Percentiles rank a stretch among this genome's conserved stretches.
These are phyloP conservation scores for Manihot esculenta DNA, from an alignment of 441 rosid species.

Conservation along the genomic window DNA sequence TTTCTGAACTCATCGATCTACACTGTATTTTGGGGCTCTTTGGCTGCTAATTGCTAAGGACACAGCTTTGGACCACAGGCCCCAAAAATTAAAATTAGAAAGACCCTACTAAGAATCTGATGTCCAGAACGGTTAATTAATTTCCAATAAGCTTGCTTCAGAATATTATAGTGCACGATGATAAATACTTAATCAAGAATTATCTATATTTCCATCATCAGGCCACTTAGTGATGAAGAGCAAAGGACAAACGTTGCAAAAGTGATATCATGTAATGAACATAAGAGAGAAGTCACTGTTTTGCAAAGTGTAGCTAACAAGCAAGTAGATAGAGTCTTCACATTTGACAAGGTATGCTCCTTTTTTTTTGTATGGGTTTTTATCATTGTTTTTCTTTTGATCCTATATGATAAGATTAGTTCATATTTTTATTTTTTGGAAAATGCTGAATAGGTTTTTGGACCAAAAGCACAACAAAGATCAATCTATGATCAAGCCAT, in stretches of 20 bases:
- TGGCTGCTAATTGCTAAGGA: no score
- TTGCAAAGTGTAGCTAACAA: constrained; percentile 67
- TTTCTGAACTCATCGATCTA: neutral
- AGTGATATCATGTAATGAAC: constrained; percentile 69
- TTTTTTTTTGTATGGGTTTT: constrained; percentile 50
- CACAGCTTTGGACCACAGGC: no score
- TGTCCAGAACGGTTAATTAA: neutral
- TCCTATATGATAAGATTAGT: neutral
- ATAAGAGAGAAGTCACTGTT: constrained; percentile 70
- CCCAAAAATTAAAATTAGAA: no score
- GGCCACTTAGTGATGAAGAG: constrained; percentile 82
- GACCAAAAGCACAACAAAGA: constrained; percentile 92
- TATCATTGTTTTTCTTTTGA: constrained; percentile 32
- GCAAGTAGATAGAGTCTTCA: constrained; percentile 80
- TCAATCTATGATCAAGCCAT: constrained; percentile 86
- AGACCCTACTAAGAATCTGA: neutral
- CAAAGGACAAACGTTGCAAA: constrained; percentile 57
- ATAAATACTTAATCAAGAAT: neutral
- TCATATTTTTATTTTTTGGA: constrained; percentile 14
- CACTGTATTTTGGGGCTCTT: no score
- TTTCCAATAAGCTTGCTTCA: neutral
- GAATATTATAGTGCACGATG: neutral
- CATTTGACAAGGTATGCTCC: constrained; percentile 71
- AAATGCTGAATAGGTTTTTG: constrained; percentile 62
- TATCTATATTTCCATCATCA: constrained; percentile 20